Evolutionary conservation across 2,329 filamentous ascomycete genomes (phyloP), one percentile per base, ranked within the genome.

Genomic region (Fusarium papillatum): DNA sequence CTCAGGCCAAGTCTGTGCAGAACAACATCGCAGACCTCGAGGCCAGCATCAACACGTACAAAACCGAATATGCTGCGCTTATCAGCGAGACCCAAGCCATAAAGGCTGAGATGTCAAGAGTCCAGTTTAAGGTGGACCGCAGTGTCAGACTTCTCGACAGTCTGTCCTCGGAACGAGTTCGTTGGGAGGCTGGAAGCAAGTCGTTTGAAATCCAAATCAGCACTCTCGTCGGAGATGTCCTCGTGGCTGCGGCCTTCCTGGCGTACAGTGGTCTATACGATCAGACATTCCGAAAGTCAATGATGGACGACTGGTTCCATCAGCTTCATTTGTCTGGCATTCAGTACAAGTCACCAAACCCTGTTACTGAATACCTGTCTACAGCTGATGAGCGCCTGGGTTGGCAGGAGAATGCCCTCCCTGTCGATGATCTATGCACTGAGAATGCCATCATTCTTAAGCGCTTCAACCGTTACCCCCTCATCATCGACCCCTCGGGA

Each of bases 201-300:
- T 98, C 96, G 0, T 99, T 99, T 83, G 96, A 98, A 84, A 98
- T 96, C 4, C 97, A 99, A 83, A 98, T 99, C 82, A 94, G 95
- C 84, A 99, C 97, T 4, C 92, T 99, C 64, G 95, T 99, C 43
- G 97, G 97, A 73, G 97, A 99, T 82, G 96, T 98, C 62, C 90
- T 99, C 72, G 93, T 98, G 63, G 97, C 97, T n/a, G 95, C 97
- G 7, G 97, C 96, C 11, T 98, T 98, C 90, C 89, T 99, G 74
- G 97, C 97, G 17, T 99, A 99, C 85, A 95, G 95, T 81, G 97
- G 97, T 85, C 93, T 98, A 63, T 99, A 98, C 82, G 97, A 99
- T 82, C 97, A 99, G 82, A 97, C 97, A 72, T 98, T 98, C 91
- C 93, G 97, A 82, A 98, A 98, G 86, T 93, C 93, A 11, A 98